Evolutionary conservation across 495 filamentous ascomycete genomes (phyloP), one percentile per base, ranked within the genome.

Genomic region (Aspergillus affinis): DNA sequence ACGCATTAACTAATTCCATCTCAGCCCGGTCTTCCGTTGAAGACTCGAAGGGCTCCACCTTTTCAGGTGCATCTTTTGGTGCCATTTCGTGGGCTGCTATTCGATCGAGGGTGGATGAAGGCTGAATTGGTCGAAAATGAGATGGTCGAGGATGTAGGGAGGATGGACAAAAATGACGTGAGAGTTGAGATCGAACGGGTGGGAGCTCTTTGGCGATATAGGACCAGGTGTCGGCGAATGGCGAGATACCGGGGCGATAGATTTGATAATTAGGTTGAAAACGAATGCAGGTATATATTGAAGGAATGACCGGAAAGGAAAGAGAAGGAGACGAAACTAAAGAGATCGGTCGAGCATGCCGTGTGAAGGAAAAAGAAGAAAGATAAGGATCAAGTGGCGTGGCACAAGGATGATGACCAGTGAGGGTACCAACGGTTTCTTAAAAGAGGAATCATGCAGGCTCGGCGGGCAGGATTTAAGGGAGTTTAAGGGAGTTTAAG

Each of bases 1-100:
- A 81, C 0, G 80, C 82, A 63, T 86, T 87, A 61, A 86, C 51
- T 54, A 72, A 48, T 56, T 70, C 72, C 17, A 65, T 68, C 20
- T 63, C 48, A 27, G 53, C 18, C 18, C 65, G 62, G 26, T 68
- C 67, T 51, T 70, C 67, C 2, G 62, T 51, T 32, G 61, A 45
- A 7, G 61, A 45, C 48, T 71, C 67, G n/a, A 61, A 46, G 18
- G 48, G 32, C 12, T 36, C 45, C 9, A 6, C 48, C 47, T 61
- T 61, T 18, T 50, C 30, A 4, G 45, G 12, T 17, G 55, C 21
- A 18, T 58, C 55, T 13, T 29, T 15, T 17, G 23, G n/a, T 50
- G 27, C 29, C 47, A 58, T 48, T 4, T 44, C 46, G 8, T 1
- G 17, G 27, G 23, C 1, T 17, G n/a, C 18, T 27, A 15, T 47